Base-by-base conservation (phyloP, 2,329 filamentous ascomycete species). In the Mycocentrospora acerina region DNA sequence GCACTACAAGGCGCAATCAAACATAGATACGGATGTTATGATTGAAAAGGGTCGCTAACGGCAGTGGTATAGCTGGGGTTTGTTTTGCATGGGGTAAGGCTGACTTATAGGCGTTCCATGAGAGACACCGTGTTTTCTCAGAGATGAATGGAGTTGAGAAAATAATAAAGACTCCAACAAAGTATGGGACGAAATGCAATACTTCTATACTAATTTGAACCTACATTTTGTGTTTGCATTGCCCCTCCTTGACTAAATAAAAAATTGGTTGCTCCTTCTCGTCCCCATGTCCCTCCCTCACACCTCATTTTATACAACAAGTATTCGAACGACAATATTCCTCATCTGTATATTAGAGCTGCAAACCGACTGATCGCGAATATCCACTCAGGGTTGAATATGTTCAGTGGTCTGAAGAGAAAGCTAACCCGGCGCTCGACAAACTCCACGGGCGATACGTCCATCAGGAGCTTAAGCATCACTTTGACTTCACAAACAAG, bases 371-470 rank as follows among this genome's bases (percentile, higher is more conserved):
- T n/a, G n/a, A 14, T 24, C 30, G 13, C 22, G n/a, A 25, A 35
- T 37, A 6, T 35, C 30, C 15, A 41, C 22, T 28, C 46, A 22
- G 19, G 24, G 25, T 22, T 9, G 5, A 22, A 22, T 9, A 41
- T 61, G 40, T 51, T 64, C 31, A 40, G 36, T 29, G 44, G 46
- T 24, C 18, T 66, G n/a, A 61, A 54, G 40, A 55, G 55, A 34
- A 56, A 49, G 36, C 49, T 63, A 17, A 48, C 48, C 9, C 46
- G 45, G 28, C 47, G 46, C 14, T 32, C 35, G 17, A 53, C 53
- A 10, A 51, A 53, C 28, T 50, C 46, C 1, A 24, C 42, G 4
- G 44, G 40, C 19, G 27, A 44, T 7, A 34, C 42, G 15, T 41
- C n/a, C 2, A 15, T 28, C 3, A 22, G 19, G 19, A 22, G 19